A percentile compares a stretch with the other conserved stretches of the same genome.
phyloP scores from a whole-genome alignment of 208 protist genomes.

The Endotrypanum monterogeii region DNA sequence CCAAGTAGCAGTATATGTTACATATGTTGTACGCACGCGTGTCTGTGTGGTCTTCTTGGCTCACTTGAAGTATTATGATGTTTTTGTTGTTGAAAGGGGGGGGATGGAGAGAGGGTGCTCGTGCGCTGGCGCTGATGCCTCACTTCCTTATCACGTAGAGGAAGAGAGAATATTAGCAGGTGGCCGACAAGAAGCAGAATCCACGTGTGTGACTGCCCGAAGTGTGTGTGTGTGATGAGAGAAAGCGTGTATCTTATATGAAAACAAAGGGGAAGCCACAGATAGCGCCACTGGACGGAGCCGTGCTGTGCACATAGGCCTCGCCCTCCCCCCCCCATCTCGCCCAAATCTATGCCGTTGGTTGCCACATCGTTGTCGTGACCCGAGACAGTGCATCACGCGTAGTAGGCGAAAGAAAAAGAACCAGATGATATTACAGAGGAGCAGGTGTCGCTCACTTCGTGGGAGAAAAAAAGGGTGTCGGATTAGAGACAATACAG shows the following conservation, averaged over 20 bases:
- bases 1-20: not conserved
- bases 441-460: not conserved
- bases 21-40: no score
- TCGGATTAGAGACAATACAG: not conserved
- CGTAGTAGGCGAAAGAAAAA: not conserved
- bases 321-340: not conserved
- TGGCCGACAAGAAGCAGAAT: slow-evolving; percentile 6
- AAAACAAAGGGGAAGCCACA: slow-evolving; percentile 14
- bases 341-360: not conserved
- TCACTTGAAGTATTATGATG: not conserved
- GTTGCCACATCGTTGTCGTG: no score
- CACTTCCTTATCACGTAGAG: not conserved
- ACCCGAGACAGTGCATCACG: not conserved
- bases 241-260: slow-evolving; percentile 3
- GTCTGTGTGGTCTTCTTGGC: no score
- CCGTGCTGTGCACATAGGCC: not conserved
- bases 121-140: not conserved
- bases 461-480: not conserved
- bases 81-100: not conserved
- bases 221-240: not conserved
- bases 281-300: not conserved
- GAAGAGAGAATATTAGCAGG: slow-evolving; percentile 6
- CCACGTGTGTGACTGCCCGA: not conserved
- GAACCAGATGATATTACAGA: not conserved
- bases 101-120: no score